Base-by-base conservation (phyloP, 345 rosid species). In the Capsella bursapastoris region DNA sequence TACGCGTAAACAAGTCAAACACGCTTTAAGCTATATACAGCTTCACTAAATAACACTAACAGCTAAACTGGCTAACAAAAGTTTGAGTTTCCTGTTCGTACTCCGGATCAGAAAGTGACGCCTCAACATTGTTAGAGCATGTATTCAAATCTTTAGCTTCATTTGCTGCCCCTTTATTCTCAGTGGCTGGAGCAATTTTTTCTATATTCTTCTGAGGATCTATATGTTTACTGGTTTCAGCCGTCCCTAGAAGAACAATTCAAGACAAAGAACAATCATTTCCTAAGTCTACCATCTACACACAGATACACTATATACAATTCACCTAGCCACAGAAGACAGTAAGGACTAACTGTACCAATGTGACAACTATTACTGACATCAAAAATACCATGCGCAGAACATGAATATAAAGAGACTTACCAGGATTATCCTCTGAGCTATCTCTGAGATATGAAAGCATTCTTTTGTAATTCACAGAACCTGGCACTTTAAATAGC, bases 381-480 rank as follows among this genome's bases (percentile, higher is more conserved):
- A 51, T 9, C 22, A 11, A 48, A 48, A 7, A 48, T 48, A 48
- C 51, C 13, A 5, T 11, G n/a, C n/a, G 2, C 47, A 12, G 16
- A 49, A 7, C 7, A 32, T 48, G 55, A 50, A 22, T 37, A 59
- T 37, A 11, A 35, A 18, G 45, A 37, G 31, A 59, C 64, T 37
- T 37, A 59, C 64, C 64, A 38, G 47, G 15, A 59, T 6, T 59
- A 38, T 18, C 10, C 5, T 59, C 47, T 18, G 47, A 18, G 5
- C 12, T 59, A 4, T 59, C 64, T 38, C 38, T 59, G 47, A 59
- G 64, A 38, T 37, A 59, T 18, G 64, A 38, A 59, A 59, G 32
- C 64, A 59, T 59, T 59, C 64, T 59, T 59, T 29, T 38, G 64
- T 59, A 59, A 59, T 59, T 37, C 1, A 59, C 64, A 59, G 64